Evolutionary conservation across 192 early-diverging fungal genomes (phyloP), one percentile per base, ranked within the genome.

Genomic region (Podila minutissima): DNA sequence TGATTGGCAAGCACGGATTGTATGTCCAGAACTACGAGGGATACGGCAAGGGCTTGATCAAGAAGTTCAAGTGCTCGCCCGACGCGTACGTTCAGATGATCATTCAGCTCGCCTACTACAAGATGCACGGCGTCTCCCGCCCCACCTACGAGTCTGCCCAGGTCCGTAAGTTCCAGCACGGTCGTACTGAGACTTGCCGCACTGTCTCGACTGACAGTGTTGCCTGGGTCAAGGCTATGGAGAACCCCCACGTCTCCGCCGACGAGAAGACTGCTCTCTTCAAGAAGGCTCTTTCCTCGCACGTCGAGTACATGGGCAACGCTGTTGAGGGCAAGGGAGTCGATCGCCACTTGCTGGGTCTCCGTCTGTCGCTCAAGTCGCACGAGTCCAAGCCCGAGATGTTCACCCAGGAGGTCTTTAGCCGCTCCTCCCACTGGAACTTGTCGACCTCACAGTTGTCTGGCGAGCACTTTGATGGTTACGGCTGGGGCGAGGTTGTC

Each of bases 31-130:
- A 92, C 48, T 99, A 94, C 78, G 81, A 91, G 33, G 93, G 92
- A 26, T 97, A 95, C 85, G 98, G 98, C 74, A 99, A 99, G 90
- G 91, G 95, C 74, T 68, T 89, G 75, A 97, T 98, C 89, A 99
- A 99, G 86, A 83, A 83, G 70, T 92, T 94, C 66, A 89, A 88
- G 64, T 89, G 86, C 66, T 94, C 93, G 24, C 93, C 93, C 15
- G 94, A 96, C 69, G 92, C 92, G 37, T 96, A 88, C 72, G 89
- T 89, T 31, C 94, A 95, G 73, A 96, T 99, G 96, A 91, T 94
- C 55, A 96, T 98, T 70, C 98, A 99, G 88, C 88, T 98, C 33
- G 98, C 96, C 20, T 97, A 98, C 87, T 97, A 90, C 84, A 95
- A 95, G 83, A 92, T 95, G 83, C 91, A 95, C 72, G 95, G 95